Evolutionary conservation across 2,329 filamentous ascomycete species (phyloP).

Genomic region (Microascus cirrosus): DNA sequence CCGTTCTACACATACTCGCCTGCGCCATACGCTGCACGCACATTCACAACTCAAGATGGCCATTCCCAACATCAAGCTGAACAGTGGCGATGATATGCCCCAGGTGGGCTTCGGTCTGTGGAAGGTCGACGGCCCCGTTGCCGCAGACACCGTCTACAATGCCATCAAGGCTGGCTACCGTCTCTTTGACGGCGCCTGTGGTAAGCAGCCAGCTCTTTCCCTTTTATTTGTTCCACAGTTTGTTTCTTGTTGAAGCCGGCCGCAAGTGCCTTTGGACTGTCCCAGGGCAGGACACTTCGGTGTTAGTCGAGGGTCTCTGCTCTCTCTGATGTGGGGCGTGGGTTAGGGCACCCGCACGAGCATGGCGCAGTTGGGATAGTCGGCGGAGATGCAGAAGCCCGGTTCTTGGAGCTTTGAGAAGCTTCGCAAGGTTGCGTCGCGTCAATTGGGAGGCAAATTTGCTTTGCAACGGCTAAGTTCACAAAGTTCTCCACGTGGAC

Average conservation of each 20-base stretch:
- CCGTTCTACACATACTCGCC: neutral
- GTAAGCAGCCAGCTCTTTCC: conserved; percentile 25
- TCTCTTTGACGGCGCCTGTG: conserved; percentile 48
- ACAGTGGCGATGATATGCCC: conserved; percentile 58
- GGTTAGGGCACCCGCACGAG: too few relatives aligned
- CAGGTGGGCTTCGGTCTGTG: conserved; percentile 70
- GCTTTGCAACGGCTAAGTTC: neutral
- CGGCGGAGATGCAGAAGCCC: neutral
- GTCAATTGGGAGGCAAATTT: neutral
- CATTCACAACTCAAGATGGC: conserved; percentile 5
- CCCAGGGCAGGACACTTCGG: neutral
- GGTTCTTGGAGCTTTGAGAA: neutral
- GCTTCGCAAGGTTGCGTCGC: neutral
- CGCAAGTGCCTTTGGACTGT: neutral
- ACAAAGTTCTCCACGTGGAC: neutral
- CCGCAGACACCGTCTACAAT: conserved; percentile 69
- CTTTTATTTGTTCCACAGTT: neutral
- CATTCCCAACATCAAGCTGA: conserved; percentile 41
- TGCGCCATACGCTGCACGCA: neutral
- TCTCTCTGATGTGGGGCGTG: too few relatives aligned
- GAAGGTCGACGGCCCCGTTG: conserved; percentile 68
- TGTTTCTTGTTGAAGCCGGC: neutral
- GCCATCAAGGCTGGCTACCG: conserved; percentile 54
- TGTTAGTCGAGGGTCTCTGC: neutral
- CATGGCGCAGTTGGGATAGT: neutral